A percentile compares a stretch with the other conserved stretches of the same genome.
Conservation (phyloP, 306 rosid species). For the Ammopiptanthus mongolicus region DNA sequence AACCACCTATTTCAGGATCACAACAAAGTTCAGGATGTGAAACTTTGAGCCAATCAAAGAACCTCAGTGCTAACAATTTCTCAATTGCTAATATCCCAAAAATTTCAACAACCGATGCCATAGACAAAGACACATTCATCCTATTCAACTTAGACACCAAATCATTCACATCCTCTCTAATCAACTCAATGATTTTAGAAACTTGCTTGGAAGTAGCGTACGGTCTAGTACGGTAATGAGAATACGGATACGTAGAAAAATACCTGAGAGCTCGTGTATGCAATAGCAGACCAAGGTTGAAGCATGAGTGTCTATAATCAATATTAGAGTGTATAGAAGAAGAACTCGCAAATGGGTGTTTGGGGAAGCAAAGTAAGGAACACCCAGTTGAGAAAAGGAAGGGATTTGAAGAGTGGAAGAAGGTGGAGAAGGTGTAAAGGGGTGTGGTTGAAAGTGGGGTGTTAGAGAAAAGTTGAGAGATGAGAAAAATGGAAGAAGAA, state of each 20-base stretch:
- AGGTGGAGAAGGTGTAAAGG: background rate
- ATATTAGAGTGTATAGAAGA: background rate
- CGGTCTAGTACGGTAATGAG: constrained; percentile 10
- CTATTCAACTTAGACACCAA: constrained; percentile 42
- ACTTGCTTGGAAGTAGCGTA: constrained; percentile 29
- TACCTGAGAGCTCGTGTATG: background rate
- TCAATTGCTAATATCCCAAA: constrained; percentile 33
- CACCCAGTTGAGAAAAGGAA: constrained; percentile 21
- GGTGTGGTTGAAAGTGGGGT: constrained; percentile 12
- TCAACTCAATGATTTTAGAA: constrained; percentile 39
- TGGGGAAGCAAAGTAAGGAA: background rate
- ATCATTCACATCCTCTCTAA: constrained; percentile 38
- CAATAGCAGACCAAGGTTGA: background rate
- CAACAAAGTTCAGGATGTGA: constrained; percentile 28
- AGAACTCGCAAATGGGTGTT: constrained; percentile 15
- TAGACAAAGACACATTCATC: constrained; percentile 39
- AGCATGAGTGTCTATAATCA: background rate
- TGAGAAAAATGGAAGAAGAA: background rate
- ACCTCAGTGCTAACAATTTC: constrained; percentile 46
- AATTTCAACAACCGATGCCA: constrained; percentile 24
- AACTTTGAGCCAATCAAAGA: constrained; percentile 52
- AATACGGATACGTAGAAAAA: constrained; percentile 28
- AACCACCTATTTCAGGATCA: constrained; percentile 39
- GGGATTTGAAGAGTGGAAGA: constrained; percentile 3
- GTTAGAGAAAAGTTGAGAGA: too few species aligned